Base-by-base conservation (phyloP, 2,329 filamentous ascomycete genomes). In the Bipolaris gigantea region DNA sequence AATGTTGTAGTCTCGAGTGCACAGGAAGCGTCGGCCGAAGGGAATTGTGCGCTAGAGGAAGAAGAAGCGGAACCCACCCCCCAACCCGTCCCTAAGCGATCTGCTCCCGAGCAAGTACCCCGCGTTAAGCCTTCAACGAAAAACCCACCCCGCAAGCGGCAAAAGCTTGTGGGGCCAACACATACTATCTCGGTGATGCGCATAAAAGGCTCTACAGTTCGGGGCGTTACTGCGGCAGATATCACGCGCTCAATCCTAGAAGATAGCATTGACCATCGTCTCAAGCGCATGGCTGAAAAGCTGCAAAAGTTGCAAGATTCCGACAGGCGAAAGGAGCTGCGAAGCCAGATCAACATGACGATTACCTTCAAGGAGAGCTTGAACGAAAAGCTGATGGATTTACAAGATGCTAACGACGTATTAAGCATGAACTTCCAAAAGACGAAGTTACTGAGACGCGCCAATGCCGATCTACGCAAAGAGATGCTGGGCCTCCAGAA, bases 371-470 rank as follows among this genome's bases (percentile, higher is more conserved):
- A 76, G 13, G 69, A 75, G 8, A 78, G 80, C 45, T 67, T 84
- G 16, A 76, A 78, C 16, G 77, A 79, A 25, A 76, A 79, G 19
- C 67, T 84, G 2, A 76, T 83, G 41, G 77, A 80, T 39, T 67
- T 83, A 25, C 81, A 80, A 54, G 79, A 81, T 58, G 76, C 80
- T 19, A 75, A 82, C 3, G 79, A 83, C 54, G 77, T 79, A 48
- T 77, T 81, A 41, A 78, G 76, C 52, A 69, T 75, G 2, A 73
- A 81, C 21, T 75, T 76, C 23, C 71, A 76, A 45, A 77, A 79
- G 51, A 61, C 80, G 41, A 79, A 76, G 52, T 73, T 63, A 65
- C 58, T 76, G 74, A 57, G 78, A 75, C 66, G 77, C 71, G 57
- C 77, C 75, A 63, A 79, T 77, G 68, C 71, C 70, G 57, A 75